Evolutionary conservation across 2,329 filamentous ascomycete genomes (phyloP), one percentile per base, ranked within the genome.

Genomic region (Penicillium oxalicum): DNA sequence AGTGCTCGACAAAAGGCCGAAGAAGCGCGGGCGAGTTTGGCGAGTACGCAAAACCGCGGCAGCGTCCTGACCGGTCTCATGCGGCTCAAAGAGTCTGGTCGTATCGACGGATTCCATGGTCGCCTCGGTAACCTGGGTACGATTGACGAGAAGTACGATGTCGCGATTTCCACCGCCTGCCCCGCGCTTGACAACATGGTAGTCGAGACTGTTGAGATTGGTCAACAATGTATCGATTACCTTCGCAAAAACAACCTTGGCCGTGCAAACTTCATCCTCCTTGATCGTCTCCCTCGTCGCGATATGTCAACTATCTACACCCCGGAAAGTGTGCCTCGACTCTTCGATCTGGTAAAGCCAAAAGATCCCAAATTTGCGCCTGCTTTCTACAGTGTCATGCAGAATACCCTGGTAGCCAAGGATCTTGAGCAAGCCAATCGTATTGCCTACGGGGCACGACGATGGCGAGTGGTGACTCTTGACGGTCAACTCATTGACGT

Each of bases 141-240:
- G 0, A 98, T 98, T 57, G 91, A 98, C 61, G 79, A 88, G 65
- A 88, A 88, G 70, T 98, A 95, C 68, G 93, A 98, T 62, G 83
- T 98, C 38, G 93, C 93, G n/a, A 95, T 98, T 52, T 98, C 94
- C 0, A 98, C 93, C 0, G 94, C 93, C 9, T 97, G 93, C 59
- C 84, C 88, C 40, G 80, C 87, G 2, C 80, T 98, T 8, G 89
- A 98, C 69, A 95, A 97, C 64, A 91, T 98, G 70, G 91, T 98
- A 8, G 95, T 95, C 0, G 93, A 97, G 61, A 91, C 88, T 0
- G 91, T 97, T 11, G 93, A 97, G 61, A 88, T 90, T 50, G 93
- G 91, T 55, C 93, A 98, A 69, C 91, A 97, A 67, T 98, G 94
- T 69, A 97, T 98, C 55, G 93, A 97, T 64, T 93, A 98, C 63